Base-by-base conservation (phyloP, 148 eudicot species). In the Oxyria digyna region DNA sequence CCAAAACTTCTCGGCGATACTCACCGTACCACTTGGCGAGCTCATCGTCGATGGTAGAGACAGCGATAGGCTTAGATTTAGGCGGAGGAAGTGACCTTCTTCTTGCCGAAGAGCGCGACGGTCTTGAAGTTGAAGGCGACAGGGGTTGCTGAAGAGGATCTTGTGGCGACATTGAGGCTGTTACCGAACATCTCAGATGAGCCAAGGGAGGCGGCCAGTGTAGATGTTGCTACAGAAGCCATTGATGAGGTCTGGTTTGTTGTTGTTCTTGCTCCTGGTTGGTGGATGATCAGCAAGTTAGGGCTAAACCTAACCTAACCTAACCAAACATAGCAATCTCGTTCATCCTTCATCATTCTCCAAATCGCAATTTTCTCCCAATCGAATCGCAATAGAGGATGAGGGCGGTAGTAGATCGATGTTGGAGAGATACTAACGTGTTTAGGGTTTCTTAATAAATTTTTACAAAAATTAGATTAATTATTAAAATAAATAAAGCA, bases 1-100 rank as follows among this genome's bases (percentile, higher is more conserved):
- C n/a, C n/a, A n/a, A n/a, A n/a, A n/a, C n/a, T n/a, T n/a, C n/a
- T n/a, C 38, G 23, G 26, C 17, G 26, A 1, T 26, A 71, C 73
- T 71, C 67, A 71, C 74, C 74, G 45, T 71, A 71, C 68, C 74
- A 71, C 74, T 71, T 71, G 68, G 74, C 68, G 41, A 71, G 74
- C 74, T 71, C 74, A 3, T 71, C 74, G 68, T 33, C 42, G 10
- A 27, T 18, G 17, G 74, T 24, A 26, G 74, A 62, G 11, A 31
- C 55, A 7, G 68, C 68, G 43, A 13, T 4, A 17, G 68, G 57
- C 68, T 71, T 71, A 17, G 67, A 13, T 46, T 71, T 71, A 12
- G 68, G 41, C 1, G 35, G 55, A 11, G 71, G 40, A 1, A n/a
- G 70, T 54, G 11, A 54, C 70, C 32, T 69, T 69, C 71, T 69